A percentile compares a stretch with the other conserved stretches of the same genome.
These are phyloP conservation scores for Salix purpurea DNA, from an alignment of 345 rosid species.

Conservation along the genomic window DNA sequence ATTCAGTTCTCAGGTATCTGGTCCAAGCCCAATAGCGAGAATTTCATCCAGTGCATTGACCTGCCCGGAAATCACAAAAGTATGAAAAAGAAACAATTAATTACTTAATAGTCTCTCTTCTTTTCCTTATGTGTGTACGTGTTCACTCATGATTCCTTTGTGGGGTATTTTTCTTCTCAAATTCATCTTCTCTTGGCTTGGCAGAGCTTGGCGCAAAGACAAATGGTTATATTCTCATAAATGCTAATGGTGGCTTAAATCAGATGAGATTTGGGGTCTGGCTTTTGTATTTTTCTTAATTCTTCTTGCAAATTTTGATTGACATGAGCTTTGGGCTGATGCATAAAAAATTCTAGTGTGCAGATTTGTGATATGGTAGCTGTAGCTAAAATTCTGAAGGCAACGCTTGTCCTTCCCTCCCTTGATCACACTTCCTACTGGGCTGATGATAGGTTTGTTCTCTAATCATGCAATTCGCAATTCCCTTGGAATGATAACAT, in stretches of 20 bases:
- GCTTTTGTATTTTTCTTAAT: slow-evolving; percentile 37
- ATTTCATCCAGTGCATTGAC: slow-evolving; percentile 72
- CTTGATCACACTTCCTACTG: slow-evolving; percentile 90
- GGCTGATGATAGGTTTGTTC: slow-evolving; percentile 79
- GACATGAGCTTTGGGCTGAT: slow-evolving; percentile 30
- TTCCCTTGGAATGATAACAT: background rate
- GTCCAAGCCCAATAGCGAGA: slow-evolving; percentile 78
- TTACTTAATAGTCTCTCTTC: background rate
- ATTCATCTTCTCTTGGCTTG: slow-evolving; percentile 14
- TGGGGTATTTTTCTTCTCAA: background rate
- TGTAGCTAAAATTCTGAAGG: slow-evolving; percentile 82
- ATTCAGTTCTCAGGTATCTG: slow-evolving; percentile 74
- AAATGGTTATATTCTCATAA: slow-evolving; percentile 77
- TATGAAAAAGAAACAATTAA: slow-evolving; percentile 27
- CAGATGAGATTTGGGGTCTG: slow-evolving; percentile 99
- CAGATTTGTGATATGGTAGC: slow-evolving; percentile 99
- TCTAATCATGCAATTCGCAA: background rate
- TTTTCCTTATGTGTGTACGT: background rate
- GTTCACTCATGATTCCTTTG: background rate
- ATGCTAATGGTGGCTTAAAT: slow-evolving; percentile 96
- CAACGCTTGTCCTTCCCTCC: slow-evolving; percentile 86
- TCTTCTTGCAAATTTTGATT: slow-evolving; percentile 11
- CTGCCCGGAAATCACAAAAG: slow-evolving; percentile 54
- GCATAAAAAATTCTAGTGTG: slow-evolving; percentile 51
- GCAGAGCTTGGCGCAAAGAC: slow-evolving; percentile 70